Percentiles rank a stretch among this genome's conserved stretches.
These are phyloP conservation scores for Saccharum officinarum DNA, from an alignment of 176 grass and related monocot genomes.

Conservation along the genomic window DNA sequence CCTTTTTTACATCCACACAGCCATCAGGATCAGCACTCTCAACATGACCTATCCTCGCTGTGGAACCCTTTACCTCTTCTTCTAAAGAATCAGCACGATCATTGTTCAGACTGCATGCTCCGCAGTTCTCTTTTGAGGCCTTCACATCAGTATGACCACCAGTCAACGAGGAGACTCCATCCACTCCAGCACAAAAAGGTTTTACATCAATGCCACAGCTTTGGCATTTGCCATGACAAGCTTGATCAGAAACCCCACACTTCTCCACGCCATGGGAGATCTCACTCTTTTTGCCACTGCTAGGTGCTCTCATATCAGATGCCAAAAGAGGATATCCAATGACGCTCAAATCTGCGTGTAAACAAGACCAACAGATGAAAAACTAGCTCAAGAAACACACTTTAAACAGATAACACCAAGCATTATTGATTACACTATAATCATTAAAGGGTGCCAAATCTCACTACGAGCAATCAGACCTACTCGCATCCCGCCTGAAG, in stretches of 20 bases:
- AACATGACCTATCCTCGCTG: constrained; percentile 33
- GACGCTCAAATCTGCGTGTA: constrained; percentile 12
- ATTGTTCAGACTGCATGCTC: constrained; percentile 15
- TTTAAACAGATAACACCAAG: not conserved
- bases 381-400: not conserved
- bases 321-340: constrained; percentile 6
- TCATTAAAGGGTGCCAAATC: not conserved
- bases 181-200: constrained; percentile 24
- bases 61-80: constrained; percentile 23
- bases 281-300: not conserved
- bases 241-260: not conserved
- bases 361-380: constrained; percentile 7
- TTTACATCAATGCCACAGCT: constrained; percentile 32
- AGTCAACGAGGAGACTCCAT: constrained; percentile 19
- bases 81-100: constrained; percentile 28
- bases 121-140: constrained; percentile 37
- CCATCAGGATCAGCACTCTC: constrained; percentile 35
- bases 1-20: constrained; percentile 36
- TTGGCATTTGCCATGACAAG: constrained; percentile 34
- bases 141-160: constrained; percentile 20
- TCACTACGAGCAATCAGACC: not conserved
- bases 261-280: constrained; percentile 22
- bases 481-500: not conserved
- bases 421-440: not conserved
- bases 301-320: constrained; percentile 32